Evolutionary conservation across 1,284 basidiomycete genomes (phyloP), one percentile per base, ranked within the genome.

Genomic region (Clitocybe nebularis): DNA sequence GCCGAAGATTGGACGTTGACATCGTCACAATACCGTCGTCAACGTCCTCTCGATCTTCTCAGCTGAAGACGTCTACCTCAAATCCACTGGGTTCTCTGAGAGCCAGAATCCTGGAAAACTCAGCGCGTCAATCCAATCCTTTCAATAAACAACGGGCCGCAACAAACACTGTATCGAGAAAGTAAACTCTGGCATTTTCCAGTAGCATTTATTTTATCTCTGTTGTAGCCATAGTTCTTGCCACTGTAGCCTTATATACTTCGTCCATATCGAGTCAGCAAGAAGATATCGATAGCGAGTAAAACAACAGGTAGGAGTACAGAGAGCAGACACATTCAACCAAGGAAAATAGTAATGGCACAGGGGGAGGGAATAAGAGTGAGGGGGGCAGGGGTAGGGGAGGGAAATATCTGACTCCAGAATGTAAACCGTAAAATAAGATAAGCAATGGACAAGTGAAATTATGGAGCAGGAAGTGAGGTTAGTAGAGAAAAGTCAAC

Each of bases 81-180:
- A 56, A 62, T 24, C 53, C 71, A 1, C 52, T 75, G 34, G 58
- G 65, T 10, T 64, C 69, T 1, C 56, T 86, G 21, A 72, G 75
- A 38, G 74, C 75, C 16, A 74, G 75, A 46, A 71, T 85, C 34
- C 58, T 86, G 36, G 64, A 68, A 30, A 84, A 83, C 50, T 75
- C 72, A n/a, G 64, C 64, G 6, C 69, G 67, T 39, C 63, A 61
- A 24, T 64, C 64, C 4, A 54, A 56, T 36, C 45, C 57, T 2
- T 54, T 55, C 23, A 44, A 49, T 32, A 33, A 36, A 36, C 19
- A 46, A 16, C 37, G 32, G 20, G 29, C 17, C 26, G 29, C 41
- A 23, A 13, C 26, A 7, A 44, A 19, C 23, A 29, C 7, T 10
- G 21, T 38, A 14, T 39, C 22, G 10, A 36, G 34, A 29, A 34